Evolutionary conservation across 495 filamentous ascomycete genomes (phyloP).

Genomic region (Penicillium cinerascens): DNA sequence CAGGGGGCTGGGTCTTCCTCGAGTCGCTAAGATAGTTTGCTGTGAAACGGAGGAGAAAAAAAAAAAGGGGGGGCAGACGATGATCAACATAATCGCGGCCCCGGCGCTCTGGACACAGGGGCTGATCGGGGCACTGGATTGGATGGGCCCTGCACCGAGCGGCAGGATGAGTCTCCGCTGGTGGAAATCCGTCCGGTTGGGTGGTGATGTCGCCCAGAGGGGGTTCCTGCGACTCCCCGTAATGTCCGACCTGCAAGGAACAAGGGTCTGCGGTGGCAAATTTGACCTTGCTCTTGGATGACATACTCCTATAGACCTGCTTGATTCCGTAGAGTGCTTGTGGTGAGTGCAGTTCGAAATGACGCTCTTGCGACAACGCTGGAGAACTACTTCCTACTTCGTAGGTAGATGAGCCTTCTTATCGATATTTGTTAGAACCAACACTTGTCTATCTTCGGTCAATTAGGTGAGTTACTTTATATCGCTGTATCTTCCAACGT

Average conservation of each 20-base stretch:
- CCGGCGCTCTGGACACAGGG: background rate
- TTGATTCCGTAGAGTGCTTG: background rate
- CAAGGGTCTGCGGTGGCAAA: slow-evolving; percentile 16
- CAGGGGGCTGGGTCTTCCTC: background rate
- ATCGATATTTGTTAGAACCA: background rate
- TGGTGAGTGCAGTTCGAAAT: background rate
- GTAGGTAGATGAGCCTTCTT: background rate
- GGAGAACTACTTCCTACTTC: background rate
- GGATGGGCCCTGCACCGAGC: slow-evolving; percentile 11
- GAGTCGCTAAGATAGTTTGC: background rate
- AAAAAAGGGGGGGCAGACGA: background rate
- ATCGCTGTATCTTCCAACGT: background rate
- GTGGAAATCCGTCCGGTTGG: slow-evolving; percentile 16
- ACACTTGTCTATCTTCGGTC: background rate
- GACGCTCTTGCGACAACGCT: background rate
- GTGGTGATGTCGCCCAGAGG: slow-evolving; percentile 14
- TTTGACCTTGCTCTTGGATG: background rate
- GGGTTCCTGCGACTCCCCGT: slow-evolving; percentile 17
- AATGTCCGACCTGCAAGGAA: slow-evolving; percentile 23
- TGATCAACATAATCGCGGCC: background rate
- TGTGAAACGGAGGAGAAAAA: background rate
- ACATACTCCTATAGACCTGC: background rate
- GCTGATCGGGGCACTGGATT: slow-evolving; percentile 23
- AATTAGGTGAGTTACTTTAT: background rate
- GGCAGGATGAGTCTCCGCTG: slow-evolving; percentile 21